Conservation (phyloP, 2,329 filamentous ascomycete genomes). For the Penicillium sp. region DNA sequence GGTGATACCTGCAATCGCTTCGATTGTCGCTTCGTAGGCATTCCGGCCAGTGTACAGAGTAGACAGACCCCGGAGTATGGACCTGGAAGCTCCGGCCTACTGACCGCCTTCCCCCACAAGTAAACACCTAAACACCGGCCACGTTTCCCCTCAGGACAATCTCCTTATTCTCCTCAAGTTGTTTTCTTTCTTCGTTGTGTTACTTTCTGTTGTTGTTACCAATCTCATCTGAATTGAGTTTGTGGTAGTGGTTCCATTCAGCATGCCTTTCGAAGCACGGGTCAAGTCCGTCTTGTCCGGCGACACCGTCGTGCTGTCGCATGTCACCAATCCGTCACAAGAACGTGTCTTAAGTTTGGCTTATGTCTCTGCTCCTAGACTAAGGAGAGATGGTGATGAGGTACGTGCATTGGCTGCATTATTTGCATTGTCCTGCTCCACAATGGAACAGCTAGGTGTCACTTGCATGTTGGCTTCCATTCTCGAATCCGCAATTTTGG, state of each 20-base stretch:
- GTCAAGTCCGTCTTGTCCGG: conserved; percentile 95
- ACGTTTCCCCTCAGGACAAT: conserved; percentile 31
- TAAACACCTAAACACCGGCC: conserved; percentile 24
- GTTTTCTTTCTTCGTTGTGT: conserved; percentile 10
- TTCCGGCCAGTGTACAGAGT: background rate
- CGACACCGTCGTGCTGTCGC: conserved; percentile 82
- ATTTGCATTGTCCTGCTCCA: background rate
- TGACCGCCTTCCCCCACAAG: conserved; percentile 32
- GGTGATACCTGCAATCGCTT: background rate
- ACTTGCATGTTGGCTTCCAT: background rate
- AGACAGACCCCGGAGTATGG: no score
- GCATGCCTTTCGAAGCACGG: conserved; percentile 55
- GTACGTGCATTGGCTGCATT: conserved; percentile 37
- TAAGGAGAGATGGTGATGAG: conserved; percentile 87
- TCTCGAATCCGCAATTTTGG: background rate
- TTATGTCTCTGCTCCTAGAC: conserved; percentile 82
- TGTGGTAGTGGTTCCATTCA: conserved; percentile 20
- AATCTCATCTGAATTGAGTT: conserved; percentile 9
- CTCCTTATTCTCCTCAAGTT: conserved; percentile 16
- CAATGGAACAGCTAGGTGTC: background rate
- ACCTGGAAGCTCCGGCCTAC: no score
- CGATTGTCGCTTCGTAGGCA: background rate
- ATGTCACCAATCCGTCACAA: conserved; percentile 72
- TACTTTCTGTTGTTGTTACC: conserved; percentile 8
- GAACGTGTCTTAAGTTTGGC: conserved; percentile 88